Conservation (phyloP, 2,329 filamentous ascomycete species). For the Fusarium dimerum region DNA sequence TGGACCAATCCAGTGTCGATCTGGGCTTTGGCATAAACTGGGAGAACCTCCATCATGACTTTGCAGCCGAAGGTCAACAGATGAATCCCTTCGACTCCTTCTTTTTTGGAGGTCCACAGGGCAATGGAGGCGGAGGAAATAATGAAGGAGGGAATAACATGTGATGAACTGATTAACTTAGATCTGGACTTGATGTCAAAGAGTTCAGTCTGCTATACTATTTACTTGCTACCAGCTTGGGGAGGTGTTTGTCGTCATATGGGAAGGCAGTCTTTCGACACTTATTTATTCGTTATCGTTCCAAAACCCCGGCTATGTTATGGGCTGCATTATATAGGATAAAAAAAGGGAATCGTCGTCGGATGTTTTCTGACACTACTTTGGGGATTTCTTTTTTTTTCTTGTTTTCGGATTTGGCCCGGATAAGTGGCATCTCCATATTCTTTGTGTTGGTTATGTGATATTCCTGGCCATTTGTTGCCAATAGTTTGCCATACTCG, state of each 20-base stretch:
- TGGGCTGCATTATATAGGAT: not conserved
- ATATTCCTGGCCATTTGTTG: too few species aligned
- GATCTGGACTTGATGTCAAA: not conserved
- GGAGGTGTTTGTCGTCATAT: constrained; percentile 11
- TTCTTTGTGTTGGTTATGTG: too few species aligned
- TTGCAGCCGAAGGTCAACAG: constrained; percentile 54
- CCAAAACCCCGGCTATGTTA: not conserved
- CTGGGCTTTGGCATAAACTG: constrained; percentile 68
- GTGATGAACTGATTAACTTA: constrained; percentile 8
- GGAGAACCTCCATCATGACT: constrained; percentile 64
- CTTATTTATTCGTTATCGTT: constrained; percentile 1
- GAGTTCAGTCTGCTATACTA: too few species aligned
- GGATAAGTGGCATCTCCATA: too few species aligned
- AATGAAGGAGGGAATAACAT: constrained; percentile 30
- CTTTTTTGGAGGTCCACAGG: constrained; percentile 63
- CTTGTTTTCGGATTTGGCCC: too few species aligned
- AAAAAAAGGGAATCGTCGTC: not conserved
- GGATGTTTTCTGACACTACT: not conserved
- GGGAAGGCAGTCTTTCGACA: constrained; percentile 16
- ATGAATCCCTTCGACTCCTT: constrained; percentile 73
- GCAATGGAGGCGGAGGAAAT: constrained; percentile 21
- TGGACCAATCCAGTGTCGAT: constrained; percentile 56
- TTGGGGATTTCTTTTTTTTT: too few species aligned
- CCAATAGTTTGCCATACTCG: too few species aligned
- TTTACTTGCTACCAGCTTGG: constrained; percentile 6